Base-by-base conservation (phyloP, 1,284 basidiomycete species). In the Naganishia cerealis region DNA sequence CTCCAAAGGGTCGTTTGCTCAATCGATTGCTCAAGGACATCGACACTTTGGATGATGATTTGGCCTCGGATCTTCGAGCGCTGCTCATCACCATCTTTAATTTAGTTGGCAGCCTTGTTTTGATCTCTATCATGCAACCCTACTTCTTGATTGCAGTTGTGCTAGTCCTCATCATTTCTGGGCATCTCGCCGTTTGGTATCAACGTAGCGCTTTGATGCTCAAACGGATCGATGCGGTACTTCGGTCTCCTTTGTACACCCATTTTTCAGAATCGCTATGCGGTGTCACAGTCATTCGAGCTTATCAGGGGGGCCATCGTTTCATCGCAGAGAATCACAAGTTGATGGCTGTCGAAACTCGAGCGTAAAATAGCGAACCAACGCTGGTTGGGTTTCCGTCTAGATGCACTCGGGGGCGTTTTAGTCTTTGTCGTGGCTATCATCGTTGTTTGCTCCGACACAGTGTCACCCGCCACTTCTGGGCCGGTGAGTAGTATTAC, bases 21-120 rank as follows among this genome's bases (percentile, higher is more conserved):
- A 87, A 86, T 5, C 80, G 87, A 8, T 75, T 89, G 15, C 87
- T 87, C 0, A 88, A 74, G 62, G 76, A 77, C 58, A 70, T 76
- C 50, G 74, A 75, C 29, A 72, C 70, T 58, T 50, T 75, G 5
- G 76, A 77, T 67, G 73, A 75, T 62, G 61, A 72, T 10, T 65
- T 79, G 46, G n/a, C n/a, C n/a, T n/a, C n/a, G n/a, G n/a, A n/a
- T n/a, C n/a, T n/a, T n/a, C n/a, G n/a, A n/a, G n/a, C n/a, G n/a
- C n/a, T n/a, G n/a, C n/a, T n/a, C n/a, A n/a, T n/a, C n/a, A n/a
- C n/a, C n/a, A n/a, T n/a, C n/a, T n/a, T n/a, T n/a, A n/a, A n/a
- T n/a, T n/a, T n/a, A n/a, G n/a, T n/a, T n/a, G n/a, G n/a, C n/a
- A n/a, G n/a, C n/a, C n/a, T n/a, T n/a, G n/a, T n/a, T n/a, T n/a